Base-by-base conservation (phyloP, 257 asterid genomes). In the Prunella vulgaris region DNA sequence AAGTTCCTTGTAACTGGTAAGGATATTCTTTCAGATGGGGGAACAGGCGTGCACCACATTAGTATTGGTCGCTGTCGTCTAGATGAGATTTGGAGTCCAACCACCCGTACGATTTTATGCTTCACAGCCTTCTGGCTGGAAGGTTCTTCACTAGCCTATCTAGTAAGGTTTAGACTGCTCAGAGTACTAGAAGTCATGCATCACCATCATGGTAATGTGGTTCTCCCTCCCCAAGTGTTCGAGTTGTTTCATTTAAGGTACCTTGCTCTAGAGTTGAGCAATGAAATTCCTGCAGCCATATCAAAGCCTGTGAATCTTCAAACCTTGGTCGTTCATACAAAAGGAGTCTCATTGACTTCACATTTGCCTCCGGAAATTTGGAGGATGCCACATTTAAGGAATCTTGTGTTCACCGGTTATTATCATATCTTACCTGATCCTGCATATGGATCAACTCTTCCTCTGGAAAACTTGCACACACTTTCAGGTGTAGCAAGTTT, bases 201-300 rank as follows among this genome's bases (percentile, higher is more conserved):
- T 51, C 27, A 8, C 27, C 7, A 48, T n/a, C n/a, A n/a, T n/a
- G n/a, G n/a, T n/a, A n/a, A n/a, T n/a, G n/a, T n/a, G n/a, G n/a
- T 48, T 68, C 2, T 51, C 28, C 58, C 13, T 53, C n/a, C 0
- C 14, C 33, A 28, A 28, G 4, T 70, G 28, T 70, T 70, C 7
- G 60, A 59, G 7, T 22, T 70, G 6, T 54, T 68, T 37, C 73
- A 68, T 22, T 10, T 68, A 28, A 66, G 73, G 46, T 66, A 74
- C 63, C 78, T 74, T 58, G 44, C 73, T 57, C n/a, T 28, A 5
- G 53, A 12, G 1, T 21, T 22, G 30, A 15, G 54, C 0, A 5
- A 9, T 9, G 7, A n/a, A 35, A 2, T 74, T 32, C 73, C 73
- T 4, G 1, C 53, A 13, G 15, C 33, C 6, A 58, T 74, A 66